Percentiles rank a stretch among this genome's conserved stretches.
Evolutionary conservation across 2,329 filamentous ascomycete genomes (phyloP).

Genomic region (Scortechinia acanthostroma): DNA sequence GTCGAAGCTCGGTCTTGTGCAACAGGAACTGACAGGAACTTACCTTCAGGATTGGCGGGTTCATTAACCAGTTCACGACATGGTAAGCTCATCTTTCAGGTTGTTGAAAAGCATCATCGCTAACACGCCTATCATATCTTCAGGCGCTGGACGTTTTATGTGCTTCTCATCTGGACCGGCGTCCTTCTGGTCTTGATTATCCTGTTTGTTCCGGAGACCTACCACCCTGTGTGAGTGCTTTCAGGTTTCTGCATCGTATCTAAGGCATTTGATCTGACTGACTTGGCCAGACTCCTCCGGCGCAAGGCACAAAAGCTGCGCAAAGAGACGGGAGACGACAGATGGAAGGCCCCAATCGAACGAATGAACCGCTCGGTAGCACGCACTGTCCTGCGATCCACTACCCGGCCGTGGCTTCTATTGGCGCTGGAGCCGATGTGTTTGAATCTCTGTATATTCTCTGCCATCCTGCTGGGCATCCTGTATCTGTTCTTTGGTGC

Average conservation of each 20-base stretch:
- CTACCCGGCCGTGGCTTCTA: conserved; percentile 71
- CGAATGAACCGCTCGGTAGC: conserved; percentile 61
- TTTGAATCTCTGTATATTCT: conserved; percentile 72
- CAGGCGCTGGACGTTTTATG: conserved; percentile 69
- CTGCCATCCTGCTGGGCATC: conserved; percentile 78
- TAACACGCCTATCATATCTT: conserved; percentile 8
- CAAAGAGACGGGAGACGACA: conserved; percentile 68
- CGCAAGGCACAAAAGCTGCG: conserved; percentile 66
- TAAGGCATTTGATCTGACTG: neutral
- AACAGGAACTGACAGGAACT: neutral
- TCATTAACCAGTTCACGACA: conserved; percentile 68
- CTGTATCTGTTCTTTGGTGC: conserved; percentile 88
- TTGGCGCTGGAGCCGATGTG: conserved; percentile 80
- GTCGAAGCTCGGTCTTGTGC: neutral
- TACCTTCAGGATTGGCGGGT: conserved; percentile 49
- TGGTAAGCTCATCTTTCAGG: conserved; percentile 45
- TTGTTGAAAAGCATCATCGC: conserved; percentile 5
- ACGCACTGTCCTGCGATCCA: conserved; percentile 47
- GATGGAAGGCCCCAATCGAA: conserved; percentile 74
- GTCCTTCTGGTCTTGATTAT: conserved; percentile 55
- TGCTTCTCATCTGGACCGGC: conserved; percentile 76
- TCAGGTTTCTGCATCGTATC: neutral
- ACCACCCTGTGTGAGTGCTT: conserved; percentile 29
- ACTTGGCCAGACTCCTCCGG: conserved; percentile 64
- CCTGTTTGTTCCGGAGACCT: conserved; percentile 79